phyloP scores from a whole-genome alignment of 116 monocot genomes.

The Iris pallida region DNA sequence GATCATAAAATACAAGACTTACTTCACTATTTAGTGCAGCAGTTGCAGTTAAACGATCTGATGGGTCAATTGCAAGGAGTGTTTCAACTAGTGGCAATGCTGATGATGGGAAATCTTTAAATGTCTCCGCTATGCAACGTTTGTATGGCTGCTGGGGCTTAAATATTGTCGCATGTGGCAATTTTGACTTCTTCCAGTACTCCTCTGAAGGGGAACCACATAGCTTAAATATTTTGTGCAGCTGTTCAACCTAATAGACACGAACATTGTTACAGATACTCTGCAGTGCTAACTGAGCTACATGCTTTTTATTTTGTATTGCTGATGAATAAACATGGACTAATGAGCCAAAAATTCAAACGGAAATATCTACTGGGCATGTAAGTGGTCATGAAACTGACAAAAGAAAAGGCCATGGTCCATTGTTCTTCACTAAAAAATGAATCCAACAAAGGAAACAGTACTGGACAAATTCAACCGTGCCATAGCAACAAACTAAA shows the following conservation, averaged over 20 bases:
- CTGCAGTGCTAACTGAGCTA: not conserved
- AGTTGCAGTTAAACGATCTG: constrained; percentile 72
- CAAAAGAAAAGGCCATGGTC: too few relatives aligned
- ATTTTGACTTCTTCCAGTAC: constrained; percentile 88
- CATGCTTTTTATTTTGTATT: too few relatives aligned
- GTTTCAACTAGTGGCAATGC: constrained; percentile 64
- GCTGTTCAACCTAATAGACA: constrained; percentile 69
- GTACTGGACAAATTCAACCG: too few relatives aligned
- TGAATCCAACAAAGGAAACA: too few relatives aligned
- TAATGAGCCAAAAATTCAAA: too few relatives aligned
- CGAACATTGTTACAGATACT: constrained; percentile 4
- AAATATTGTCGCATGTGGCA: constrained; percentile 86
- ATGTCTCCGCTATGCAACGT: constrained; percentile 59
- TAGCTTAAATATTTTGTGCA: constrained; percentile 89
- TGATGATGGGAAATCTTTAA: constrained; percentile 74
- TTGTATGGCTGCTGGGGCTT: constrained; percentile 86
- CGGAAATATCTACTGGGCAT: too few relatives aligned
- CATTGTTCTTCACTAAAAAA: too few relatives aligned
- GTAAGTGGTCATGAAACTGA: too few relatives aligned
- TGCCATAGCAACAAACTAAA: too few relatives aligned
- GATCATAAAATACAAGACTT: constrained; percentile 18
- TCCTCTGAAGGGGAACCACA: constrained; percentile 87
- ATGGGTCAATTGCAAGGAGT: constrained; percentile 84
- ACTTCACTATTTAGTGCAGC: constrained; percentile 71
- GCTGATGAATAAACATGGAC: too few relatives aligned